These are phyloP conservation scores for Rhodotorula graminis DNA, from an alignment of 768 basidiomycete genomes.

Conservation along the genomic window DNA sequence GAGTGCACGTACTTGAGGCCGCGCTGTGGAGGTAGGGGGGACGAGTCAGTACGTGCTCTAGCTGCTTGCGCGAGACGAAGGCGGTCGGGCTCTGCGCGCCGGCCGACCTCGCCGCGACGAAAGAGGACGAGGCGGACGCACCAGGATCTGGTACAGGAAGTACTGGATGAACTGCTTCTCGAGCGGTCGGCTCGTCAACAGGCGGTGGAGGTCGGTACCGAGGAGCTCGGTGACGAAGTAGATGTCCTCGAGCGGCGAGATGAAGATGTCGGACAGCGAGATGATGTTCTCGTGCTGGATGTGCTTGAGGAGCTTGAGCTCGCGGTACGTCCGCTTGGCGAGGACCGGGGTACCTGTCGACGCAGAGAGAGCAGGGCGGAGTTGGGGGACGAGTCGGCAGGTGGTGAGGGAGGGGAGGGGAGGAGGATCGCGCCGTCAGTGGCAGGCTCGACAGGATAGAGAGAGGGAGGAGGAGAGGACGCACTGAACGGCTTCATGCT, in stretches of 20 bases:
- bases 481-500: conserved; percentile 98
- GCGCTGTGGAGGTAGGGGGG: conserved; percentile 54
- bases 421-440: not conserved
- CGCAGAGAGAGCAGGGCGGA: no score
- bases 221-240: conserved; percentile 99
- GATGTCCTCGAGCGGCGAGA: conserved; percentile 91
- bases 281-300: conserved; percentile 99
- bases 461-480: not conserved
- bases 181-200: conserved; percentile 89
- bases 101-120: conserved; percentile 42
- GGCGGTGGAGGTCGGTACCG: conserved; percentile 94
- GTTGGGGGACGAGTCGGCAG: not conserved
- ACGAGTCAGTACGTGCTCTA: not conserved
- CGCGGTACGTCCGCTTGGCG: conserved; percentile 93
- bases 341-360: conserved; percentile 74
- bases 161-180: conserved; percentile 99
- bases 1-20: conserved; percentile 99
- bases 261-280: conserved; percentile 97
- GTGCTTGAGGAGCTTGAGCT: conserved; percentile 96
- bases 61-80: no score
- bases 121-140: conserved; percentile 48
- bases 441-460: no score
- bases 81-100: not conserved
- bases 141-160: conserved; percentile 94
- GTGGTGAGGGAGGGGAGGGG: not conserved